Base-by-base conservation (phyloP, 2,329 filamentous ascomycete species). In the Epichloe sylvatica region DNA sequence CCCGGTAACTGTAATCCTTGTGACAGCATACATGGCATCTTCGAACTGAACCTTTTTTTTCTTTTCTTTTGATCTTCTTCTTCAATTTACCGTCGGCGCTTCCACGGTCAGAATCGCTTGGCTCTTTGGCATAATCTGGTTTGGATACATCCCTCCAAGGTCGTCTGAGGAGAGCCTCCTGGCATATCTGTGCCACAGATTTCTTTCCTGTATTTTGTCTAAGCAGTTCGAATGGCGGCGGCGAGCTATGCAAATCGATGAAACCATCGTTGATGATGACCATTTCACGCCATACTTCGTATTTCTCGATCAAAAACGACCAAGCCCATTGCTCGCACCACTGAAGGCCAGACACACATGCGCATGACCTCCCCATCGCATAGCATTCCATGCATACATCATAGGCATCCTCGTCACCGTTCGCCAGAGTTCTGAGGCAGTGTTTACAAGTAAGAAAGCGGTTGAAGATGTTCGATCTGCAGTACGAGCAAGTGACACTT, bases 361-460 rank as follows among this genome's bases (percentile, higher is more conserved):
- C 80, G 62, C 92, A 98, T 43, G 90, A 95, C 47, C 92, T 80
- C 21, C 92, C 92, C 85, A 97, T 94, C n/a, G 82, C 85, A 61
- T 94, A 98, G 62, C 92, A 98, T 57, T 98, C 92, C 86, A 98
- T 90, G 61, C 92, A 98, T 21, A 98, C 76, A 63, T 98, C 92
- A 62, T 97, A 98, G 0, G 86, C 86, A 60, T 97, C 86, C 49
- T 88, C 83, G 15, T 76, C 79, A 34, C 81, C 85, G 52, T 77
- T 76, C 11, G 77, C 71, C 19, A 86, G 72, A 45, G 75, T 71
- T 36, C 83, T 75, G 43, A 87, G 77, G 63, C 92, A 98, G 48
- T 82, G 78, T 51, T 87, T 87, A 70, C 92, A 98, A 3, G 90
- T 95, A 23, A 98, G 68, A 61, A 98, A 98, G 3, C 89, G 79